A percentile compares a stretch with the other conserved stretches of the same genome.
phyloP scores from a whole-genome alignment of 1,284 basidiomycete species.

The Cutaneotrichosporon curvatum region DNA sequence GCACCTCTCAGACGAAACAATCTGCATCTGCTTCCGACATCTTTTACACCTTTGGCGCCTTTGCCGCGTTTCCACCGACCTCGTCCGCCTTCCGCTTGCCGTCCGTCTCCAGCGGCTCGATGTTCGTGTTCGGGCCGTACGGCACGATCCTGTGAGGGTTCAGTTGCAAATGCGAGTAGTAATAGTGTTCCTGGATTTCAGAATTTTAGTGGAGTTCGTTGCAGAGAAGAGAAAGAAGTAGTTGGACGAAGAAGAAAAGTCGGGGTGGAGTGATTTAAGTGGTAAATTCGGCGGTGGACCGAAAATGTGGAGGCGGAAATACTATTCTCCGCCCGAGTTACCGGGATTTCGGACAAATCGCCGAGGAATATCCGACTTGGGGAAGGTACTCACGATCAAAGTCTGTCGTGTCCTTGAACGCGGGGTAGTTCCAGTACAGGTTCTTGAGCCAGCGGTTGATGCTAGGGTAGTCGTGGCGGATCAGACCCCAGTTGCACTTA shows the following conservation, averaged over 20 bases:
- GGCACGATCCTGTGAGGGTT: slow-evolving; percentile 70
- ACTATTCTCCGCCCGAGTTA: too few species aligned
- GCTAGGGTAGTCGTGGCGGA: slow-evolving; percentile 66
- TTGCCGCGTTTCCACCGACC: neutral
- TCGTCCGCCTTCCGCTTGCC: slow-evolving; percentile 17
- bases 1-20: too few species aligned
- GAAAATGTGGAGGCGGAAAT: neutral
- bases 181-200: slow-evolving; percentile 81
- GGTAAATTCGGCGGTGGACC: too few species aligned
- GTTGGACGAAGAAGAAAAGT: neutral
- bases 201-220: neutral
- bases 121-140: slow-evolving; percentile 61
- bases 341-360: too few species aligned
- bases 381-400: slow-evolving; percentile 52
- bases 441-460: slow-evolving; percentile 77
- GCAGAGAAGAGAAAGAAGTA: neutral
- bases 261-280: neutral
- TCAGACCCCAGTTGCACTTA: slow-evolving; percentile 80
- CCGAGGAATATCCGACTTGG: too few species aligned
- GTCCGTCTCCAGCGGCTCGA: slow-evolving; percentile 54
- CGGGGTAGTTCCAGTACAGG: slow-evolving; percentile 82
- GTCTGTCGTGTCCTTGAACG: slow-evolving; percentile 81
- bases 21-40: too few species aligned
- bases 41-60: slow-evolving; percentile 8
- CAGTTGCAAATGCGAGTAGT: slow-evolving; percentile 52